phyloP scores from a whole-genome alignment of 2,329 filamentous ascomycete species.

The Exophiala phaeomuriformis region DNA sequence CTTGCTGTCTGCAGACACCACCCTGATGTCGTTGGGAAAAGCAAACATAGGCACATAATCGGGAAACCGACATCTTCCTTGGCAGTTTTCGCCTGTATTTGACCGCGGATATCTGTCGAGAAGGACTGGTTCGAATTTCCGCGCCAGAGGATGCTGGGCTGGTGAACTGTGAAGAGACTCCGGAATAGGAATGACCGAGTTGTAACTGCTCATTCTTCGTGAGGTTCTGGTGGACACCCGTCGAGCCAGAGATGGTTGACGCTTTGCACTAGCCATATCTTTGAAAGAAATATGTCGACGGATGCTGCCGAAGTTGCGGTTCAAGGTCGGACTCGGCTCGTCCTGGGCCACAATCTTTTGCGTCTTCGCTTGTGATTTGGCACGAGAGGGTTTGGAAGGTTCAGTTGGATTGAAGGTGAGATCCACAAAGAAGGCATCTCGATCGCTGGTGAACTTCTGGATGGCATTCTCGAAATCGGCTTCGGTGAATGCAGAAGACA shows the following conservation, averaged over 20 bases:
- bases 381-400: conserved; percentile 33
- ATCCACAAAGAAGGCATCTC: conserved; percentile 88
- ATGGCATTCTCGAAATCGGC: conserved; percentile 92
- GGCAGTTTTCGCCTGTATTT: conserved; percentile 68
- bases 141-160: conserved; percentile 90
- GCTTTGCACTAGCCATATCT: conserved; percentile 92
- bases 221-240: conserved; percentile 71
- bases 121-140: conserved; percentile 91
- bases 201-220: conserved; percentile 90
- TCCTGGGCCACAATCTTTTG: conserved; percentile 78
- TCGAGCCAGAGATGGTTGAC: conserved; percentile 69
- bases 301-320: conserved; percentile 70
- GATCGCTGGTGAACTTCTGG: conserved; percentile 88
- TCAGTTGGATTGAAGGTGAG: conserved; percentile 81
- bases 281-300: conserved; percentile 84
- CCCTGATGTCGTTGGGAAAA: conserved; percentile 95
- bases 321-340: conserved; percentile 41
- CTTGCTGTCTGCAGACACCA: conserved; percentile 88
- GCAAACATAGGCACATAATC: conserved; percentile 99
- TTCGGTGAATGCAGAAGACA: conserved; percentile 50
- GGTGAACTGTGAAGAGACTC: conserved; percentile 84
- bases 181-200: conserved; percentile 90
- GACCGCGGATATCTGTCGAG: conserved; percentile 89
- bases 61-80: conserved; percentile 76
- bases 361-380: conserved; percentile 51